Percentiles rank a stretch among this genome's conserved stretches.
These are phyloP conservation scores for Colletotrichum sp. DNA, from an alignment of 2,329 filamentous ascomycete species.

Conservation along the genomic window DNA sequence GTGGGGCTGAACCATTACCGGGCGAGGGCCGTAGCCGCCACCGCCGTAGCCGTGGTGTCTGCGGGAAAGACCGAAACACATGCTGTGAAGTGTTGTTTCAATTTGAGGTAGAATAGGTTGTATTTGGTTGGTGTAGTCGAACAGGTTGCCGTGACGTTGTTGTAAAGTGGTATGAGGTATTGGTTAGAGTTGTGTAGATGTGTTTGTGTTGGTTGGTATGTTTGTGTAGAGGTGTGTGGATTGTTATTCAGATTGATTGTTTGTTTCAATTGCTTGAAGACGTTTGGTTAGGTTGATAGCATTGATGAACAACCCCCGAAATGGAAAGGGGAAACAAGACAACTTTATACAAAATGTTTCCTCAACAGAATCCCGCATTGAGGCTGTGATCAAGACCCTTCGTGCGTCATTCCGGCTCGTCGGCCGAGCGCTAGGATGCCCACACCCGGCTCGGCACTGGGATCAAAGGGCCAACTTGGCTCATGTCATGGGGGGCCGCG, in stretches of 20 bases:
- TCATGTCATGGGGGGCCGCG: slow-evolving; percentile 15
- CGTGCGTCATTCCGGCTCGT: slow-evolving; percentile 13
- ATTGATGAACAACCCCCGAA: not conserved
- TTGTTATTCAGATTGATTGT: not conserved
- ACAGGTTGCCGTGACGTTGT: not conserved
- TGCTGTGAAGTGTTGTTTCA: not conserved
- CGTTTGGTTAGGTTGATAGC: too few relatives aligned
- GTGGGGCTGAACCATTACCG: slow-evolving; percentile 1
- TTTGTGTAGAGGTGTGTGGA: not conserved
- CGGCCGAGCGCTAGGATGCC: slow-evolving; percentile 1
- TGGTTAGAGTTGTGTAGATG: not conserved
- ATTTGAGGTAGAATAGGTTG: not conserved
- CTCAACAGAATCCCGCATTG: not conserved
- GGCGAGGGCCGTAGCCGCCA: not conserved
- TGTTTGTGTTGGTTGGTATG: not conserved
- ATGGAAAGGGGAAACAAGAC: not conserved
- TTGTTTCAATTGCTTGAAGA: not conserved
- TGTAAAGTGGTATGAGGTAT: not conserved
- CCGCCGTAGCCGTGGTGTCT: slow-evolving; percentile 1
- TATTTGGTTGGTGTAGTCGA: accelerated
- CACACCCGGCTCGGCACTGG: not conserved
- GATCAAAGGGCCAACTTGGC: not conserved
- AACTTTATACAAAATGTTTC: not conserved
- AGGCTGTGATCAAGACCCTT: not conserved
- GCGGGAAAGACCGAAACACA: slow-evolving; percentile 15